Evolutionary conservation across 208 protist species (phyloP), one percentile per base, ranked within the genome.

Genomic region (Acanthamoeba royreba): DNA sequence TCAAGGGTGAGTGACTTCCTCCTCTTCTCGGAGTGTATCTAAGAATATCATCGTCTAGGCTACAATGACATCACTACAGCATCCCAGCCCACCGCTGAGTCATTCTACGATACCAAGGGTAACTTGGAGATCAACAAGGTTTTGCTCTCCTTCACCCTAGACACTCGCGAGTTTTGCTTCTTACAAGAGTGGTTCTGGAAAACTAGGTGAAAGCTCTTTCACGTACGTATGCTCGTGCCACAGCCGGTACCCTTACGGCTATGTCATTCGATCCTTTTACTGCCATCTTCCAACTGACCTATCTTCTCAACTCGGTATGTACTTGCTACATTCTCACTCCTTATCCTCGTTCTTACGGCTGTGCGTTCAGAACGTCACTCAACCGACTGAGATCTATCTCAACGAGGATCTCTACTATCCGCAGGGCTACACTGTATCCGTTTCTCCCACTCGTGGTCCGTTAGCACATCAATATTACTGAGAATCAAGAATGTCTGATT

Each of bases 61-160:
- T 97, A 90, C 46, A 79, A 97, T 19, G 95, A 96, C 74, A 72
- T 96, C 13, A 96, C 95, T 19, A 96, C 95, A 3, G 25, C 88
- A 15, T 74, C 58, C 8, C 81, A 61, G n/a, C 85, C 91, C 25
- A 53, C 58, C 2, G 55, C 47, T 0, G 95, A 96, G 49, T 95
- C 93, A 58, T 88, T 96, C 22, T 96, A 95, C 55, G 33, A 93
- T 13, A 22, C 88, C 9, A 66, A 95, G n/a, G 95, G 94, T 28
- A 22, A 94, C 38, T 58, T 96, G 3, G 93, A 96, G 35, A 55
- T 45, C 49, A 92, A 87, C 66, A 94, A 94, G 92, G 90, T 94
- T 43, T 45, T 13, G 13, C 85, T 28, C 53, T n/a, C n/a, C n/a
- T n/a, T n/a, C n/a, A 46, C 7, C 72, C 49, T 58, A 58, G 22